Base-by-base conservation (phyloP, 2,329 filamentous ascomycete species). In the Hypocrella siamensis region DNA sequence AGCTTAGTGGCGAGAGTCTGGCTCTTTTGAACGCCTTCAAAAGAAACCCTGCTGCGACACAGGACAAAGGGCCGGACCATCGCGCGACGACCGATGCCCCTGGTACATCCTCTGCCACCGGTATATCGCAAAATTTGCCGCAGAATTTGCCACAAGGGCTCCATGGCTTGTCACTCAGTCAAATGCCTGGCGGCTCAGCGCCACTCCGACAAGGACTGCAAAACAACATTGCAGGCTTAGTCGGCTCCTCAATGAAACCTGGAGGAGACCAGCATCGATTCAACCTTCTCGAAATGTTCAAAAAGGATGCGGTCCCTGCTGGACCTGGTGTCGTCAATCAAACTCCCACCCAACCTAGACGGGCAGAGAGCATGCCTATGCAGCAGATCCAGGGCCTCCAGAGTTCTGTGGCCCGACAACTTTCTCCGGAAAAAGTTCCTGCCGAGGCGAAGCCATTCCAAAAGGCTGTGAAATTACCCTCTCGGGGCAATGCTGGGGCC, bases 231-330 rank as follows among this genome's bases (percentile, higher is more conserved):
- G 48, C 44, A 26, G 47, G 48, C 33, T 32, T 48, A n/a, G 40
- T 40, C 24, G 49, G 45, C 14, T 44, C 46, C 6, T 43, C 39
- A 28, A 41, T 49, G 16, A 38, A 38, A 17, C 36, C 40, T 1
- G 37, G 39, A 4, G 37, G 35, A 5, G 45, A 46, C 18, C 41
- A 48, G 28, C 66, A 71, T 38, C 61, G 64, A 16, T 61, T 57
- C 14, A 54, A 61, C 6, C 49, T 72, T 15, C 51, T 72, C 11
- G 61, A 56, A 16, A 67, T 72, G 54, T 70, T 74, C 48, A 70
- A 67, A 37, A 60, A 60, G 38, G 40, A 48, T 39, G 36, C 37
- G 4, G 4, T 34, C 12, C 15, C 25, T 14, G 7, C 25, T 14
- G 4, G 25, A 7, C 9, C 21, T 12, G 12, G 12, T 12, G 17